A percentile compares a stretch with the other conserved stretches of the same genome.
phyloP scores from a whole-genome alignment of 2,329 filamentous ascomycete species.

The Blumeria graminis region DNA sequence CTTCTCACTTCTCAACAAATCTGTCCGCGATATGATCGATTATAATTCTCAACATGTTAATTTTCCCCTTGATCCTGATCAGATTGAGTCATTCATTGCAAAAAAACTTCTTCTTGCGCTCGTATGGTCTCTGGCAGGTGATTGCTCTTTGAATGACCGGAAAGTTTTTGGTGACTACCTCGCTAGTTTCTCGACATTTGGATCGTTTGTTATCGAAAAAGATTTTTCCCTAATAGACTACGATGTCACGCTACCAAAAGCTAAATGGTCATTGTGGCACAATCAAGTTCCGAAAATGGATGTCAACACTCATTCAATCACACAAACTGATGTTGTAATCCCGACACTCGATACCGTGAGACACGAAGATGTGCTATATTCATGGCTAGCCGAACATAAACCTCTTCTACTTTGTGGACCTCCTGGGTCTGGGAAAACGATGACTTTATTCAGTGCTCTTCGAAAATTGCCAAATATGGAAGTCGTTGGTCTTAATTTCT shows the following conservation, averaged over 20 bases:
- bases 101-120: conserved; percentile 86
- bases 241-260: conserved; percentile 66
- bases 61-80: conserved; percentile 74
- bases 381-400: conserved; percentile 97
- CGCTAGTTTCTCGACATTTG: conserved; percentile 60
- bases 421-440: conserved; percentile 96
- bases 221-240: conserved; percentile 82
- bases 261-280: conserved; percentile 84
- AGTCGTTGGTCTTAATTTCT: conserved; percentile 97
- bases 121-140: conserved; percentile 89
- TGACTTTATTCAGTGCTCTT: conserved; percentile 95
- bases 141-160: conserved; percentile 71
- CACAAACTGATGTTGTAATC: conserved; percentile 94
- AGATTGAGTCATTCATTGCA: conserved; percentile 68
- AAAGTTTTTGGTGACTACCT: conserved; percentile 76
- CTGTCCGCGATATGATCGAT: conserved; percentile 75
- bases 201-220: conserved; percentile 56
- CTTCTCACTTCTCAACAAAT: conserved; percentile 89
- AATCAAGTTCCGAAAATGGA: conserved; percentile 84
- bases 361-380: conserved; percentile 97
- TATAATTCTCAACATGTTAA: conserved; percentile 90
- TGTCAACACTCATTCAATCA: conserved; percentile 94
- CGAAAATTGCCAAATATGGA: conserved; percentile 97
- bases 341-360: conserved; percentile 92
- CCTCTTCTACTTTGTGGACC: conserved; percentile 88